Conservation (phyloP, 768 basidiomycete species). For the Lepiota subincarnata region DNA sequence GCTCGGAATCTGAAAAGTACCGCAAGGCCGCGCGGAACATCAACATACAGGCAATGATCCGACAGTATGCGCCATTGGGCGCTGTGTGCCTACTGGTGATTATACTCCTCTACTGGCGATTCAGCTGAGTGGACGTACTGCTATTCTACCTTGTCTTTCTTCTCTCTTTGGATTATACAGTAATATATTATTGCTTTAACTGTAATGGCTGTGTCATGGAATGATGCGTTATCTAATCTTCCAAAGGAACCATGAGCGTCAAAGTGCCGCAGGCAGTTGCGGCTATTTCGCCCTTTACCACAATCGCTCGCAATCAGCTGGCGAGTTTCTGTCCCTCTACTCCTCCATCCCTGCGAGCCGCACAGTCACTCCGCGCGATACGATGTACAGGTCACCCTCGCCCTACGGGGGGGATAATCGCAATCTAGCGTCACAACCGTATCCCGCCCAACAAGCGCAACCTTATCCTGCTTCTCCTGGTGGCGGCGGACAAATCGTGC, state of each 20-base stretch:
- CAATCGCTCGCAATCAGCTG: conserved; percentile 2
- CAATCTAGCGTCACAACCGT: conserved; percentile 3
- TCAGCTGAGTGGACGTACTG: conserved; percentile 32
- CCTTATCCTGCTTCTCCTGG: conserved; percentile 1
- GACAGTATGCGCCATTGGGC: conserved; percentile 93
- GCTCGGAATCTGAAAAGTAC: conserved; percentile 97
- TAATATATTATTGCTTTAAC: conserved; percentile 10
- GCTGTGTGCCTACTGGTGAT: conserved; percentile 78
- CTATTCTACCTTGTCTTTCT: not conserved
- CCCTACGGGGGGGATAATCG: conserved; percentile 18
- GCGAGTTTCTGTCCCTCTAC: not conserved
- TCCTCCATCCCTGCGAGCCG: not conserved
- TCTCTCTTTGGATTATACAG: conserved; percentile 8
- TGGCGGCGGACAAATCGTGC: conserved; percentile 41
- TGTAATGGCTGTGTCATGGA: not conserved
- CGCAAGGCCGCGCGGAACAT: conserved; percentile 93
- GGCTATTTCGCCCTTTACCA: not conserved
- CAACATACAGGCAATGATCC: conserved; percentile 88
- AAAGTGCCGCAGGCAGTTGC: not conserved
- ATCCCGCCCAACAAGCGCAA: not conserved
- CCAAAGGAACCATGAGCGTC: not conserved
- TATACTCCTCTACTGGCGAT: conserved; percentile 76
- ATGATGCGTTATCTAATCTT: conserved; percentile 12
- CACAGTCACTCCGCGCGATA: not conserved
- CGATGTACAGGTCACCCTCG: conserved; percentile 19